Base-by-base conservation (phyloP, 2,329 filamentous ascomycete species). In the Karstenula rhodostoma region DNA sequence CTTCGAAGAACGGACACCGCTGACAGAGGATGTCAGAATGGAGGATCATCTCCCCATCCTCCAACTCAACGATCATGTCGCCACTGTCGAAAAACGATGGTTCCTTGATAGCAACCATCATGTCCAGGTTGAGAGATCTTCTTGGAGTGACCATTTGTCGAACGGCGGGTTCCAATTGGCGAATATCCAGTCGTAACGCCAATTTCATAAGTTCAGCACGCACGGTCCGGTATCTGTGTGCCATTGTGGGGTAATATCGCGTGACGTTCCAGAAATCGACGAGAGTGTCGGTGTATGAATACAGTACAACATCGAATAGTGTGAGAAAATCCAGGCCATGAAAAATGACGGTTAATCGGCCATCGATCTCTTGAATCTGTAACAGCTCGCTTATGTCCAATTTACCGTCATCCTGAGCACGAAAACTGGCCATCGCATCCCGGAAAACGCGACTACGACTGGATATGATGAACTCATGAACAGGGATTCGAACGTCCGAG, bases 1-100 rank as follows among this genome's bases (percentile, higher is more conserved):
- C 91, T 64, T 94, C 84, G 66, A 99, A 99, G 83, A 97, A 99
- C 0, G 93, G 93, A 69, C 94, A 97, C 66, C 95, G 85, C 70
- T 90, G 89, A 66, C 93, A 94, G 37, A 97, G 77, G 3, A 98
- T 78, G 4, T 89, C 84, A 65, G 92, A 94, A 71, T 99, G 95
- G 0, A 90, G 89, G 15, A 83, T 81, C 35, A 93, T 80, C 56
- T 84, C 81, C 29, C 89, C 89, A n/a, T 87, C 90, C 60, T 91
- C 87, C 12, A 98, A 83, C 67, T 97, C 89, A 19, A 98, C 81
- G 6, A 94, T 75, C 7, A 93, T 85, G 76, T 99, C 94, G 2
- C 88, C 90, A 70, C 92, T 90, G 7, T 90, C 87, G 64, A 95
- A 94, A 73, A 93, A 97, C 0, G 79, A 77, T 0, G 84, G 78